These are phyloP conservation scores for Trypanosoma melophagium DNA, from an alignment of 208 protist genomes.

Conservation along the genomic window DNA sequence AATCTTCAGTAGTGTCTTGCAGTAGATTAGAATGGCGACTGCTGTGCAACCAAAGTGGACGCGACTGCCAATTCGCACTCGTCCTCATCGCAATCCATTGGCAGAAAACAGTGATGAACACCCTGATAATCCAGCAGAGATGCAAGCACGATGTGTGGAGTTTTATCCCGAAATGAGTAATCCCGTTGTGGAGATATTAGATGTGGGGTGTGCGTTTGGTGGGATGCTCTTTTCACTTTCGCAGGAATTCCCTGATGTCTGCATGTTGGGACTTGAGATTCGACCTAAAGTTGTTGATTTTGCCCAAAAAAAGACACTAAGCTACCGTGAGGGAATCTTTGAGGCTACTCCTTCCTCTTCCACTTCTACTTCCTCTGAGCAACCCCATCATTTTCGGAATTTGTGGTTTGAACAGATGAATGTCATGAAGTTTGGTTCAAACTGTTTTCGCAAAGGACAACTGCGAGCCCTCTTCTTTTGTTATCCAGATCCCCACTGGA, in stretches of 20 bases:
- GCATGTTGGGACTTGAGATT: constrained; percentile 97
- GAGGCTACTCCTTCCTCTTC: too few species aligned
- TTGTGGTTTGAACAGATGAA: constrained; percentile 95
- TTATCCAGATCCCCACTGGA: constrained; percentile 99
- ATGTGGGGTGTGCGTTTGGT: constrained; percentile 98
- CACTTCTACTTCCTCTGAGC: neutral
- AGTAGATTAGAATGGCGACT: constrained; percentile 9
- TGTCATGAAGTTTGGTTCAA: constrained; percentile 98
- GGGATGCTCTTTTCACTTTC: constrained; percentile 93
- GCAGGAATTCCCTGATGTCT: constrained; percentile 89
- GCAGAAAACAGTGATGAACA: constrained; percentile 88
- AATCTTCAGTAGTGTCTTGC: neutral
- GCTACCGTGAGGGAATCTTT: constrained; percentile 36
- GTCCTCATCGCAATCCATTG: constrained; percentile 93
- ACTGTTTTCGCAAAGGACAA: constrained; percentile 96
- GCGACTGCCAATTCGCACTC: constrained; percentile 83
- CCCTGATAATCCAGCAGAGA: constrained; percentile 69
- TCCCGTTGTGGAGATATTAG: constrained; percentile 80
- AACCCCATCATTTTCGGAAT: constrained; percentile 89
- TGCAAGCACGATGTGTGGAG: constrained; percentile 38
- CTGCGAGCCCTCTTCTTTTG: constrained; percentile 96
- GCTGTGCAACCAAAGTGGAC: constrained; percentile 70
- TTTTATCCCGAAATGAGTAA: constrained; percentile 48
- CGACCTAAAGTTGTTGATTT: constrained; percentile 93
- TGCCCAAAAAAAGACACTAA: constrained; percentile 80